These are phyloP conservation scores for Syncephalis plumigaleata DNA, from an alignment of 371 early-diverging fungal species.

Conservation along the genomic window DNA sequence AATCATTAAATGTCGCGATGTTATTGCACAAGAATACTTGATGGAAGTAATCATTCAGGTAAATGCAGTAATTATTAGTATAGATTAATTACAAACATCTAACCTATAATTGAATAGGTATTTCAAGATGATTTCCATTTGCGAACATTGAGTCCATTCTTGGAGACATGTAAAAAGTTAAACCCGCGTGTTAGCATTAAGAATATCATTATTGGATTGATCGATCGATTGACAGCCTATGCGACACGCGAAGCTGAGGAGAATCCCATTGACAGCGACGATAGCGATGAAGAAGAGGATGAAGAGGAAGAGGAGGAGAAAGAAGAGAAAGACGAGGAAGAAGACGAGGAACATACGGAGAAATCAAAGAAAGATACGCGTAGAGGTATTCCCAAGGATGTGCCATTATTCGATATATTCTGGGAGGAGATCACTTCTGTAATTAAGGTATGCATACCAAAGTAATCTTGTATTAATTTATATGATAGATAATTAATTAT, in stretches of 20 bases:
- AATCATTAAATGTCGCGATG: slow-evolving; percentile 87
- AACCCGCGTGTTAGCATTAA: slow-evolving; percentile 85
- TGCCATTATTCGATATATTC: slow-evolving; percentile 82
- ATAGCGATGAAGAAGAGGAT: slow-evolving; percentile 11
- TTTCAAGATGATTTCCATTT: slow-evolving; percentile 94
- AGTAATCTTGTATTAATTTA: neutral
- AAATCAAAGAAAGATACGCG: slow-evolving; percentile 13
- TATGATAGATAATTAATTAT: neutral
- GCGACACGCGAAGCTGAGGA: slow-evolving; percentile 48
- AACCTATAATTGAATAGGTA: slow-evolving; percentile 21
- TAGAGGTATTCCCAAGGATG: slow-evolving; percentile 66
- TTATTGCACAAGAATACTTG: slow-evolving; percentile 95
- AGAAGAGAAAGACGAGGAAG: slow-evolving; percentile 10
- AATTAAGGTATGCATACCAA: slow-evolving; percentile 37
- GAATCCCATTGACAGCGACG: slow-evolving; percentile 12
- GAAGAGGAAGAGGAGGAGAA: slow-evolving; percentile 10
- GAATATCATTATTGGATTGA: slow-evolving; percentile 79
- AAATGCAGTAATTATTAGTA: slow-evolving; percentile 3
- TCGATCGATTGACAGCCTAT: slow-evolving; percentile 77
- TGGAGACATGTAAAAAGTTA: slow-evolving; percentile 76
- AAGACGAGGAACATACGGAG: slow-evolving; percentile 9
- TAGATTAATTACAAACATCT: neutral
- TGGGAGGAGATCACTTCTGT: slow-evolving; percentile 85
- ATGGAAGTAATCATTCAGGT: slow-evolving; percentile 96
- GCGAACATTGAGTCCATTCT: slow-evolving; percentile 68